A percentile compares a stretch with the other conserved stretches of the same genome.
phyloP scores from a whole-genome alignment of 495 filamentous ascomycete genomes.

The Tetracladium setigerum region DNA sequence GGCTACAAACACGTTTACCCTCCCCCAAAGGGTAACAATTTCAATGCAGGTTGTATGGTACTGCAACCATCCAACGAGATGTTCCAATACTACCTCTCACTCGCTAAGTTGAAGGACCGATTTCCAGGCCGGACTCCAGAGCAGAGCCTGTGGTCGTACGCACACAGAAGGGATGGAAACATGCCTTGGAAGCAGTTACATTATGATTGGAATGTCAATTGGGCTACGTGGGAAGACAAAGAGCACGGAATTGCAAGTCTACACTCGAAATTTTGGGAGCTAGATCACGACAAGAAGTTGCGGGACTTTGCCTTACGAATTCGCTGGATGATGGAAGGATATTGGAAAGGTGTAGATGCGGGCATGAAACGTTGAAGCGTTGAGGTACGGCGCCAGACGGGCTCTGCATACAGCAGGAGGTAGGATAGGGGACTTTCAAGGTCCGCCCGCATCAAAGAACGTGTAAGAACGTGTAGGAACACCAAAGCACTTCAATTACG shows the following conservation, averaged over 20 bases:
- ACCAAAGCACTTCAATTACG: too few species aligned
- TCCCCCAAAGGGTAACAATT: constrained; percentile 17
- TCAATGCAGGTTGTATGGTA: constrained; percentile 36
- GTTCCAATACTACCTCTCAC: constrained; percentile 30
- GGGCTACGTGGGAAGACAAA: constrained; percentile 29
- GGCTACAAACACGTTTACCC: constrained; percentile 24
- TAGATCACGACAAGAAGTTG: not conserved
- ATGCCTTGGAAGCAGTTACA: constrained; percentile 41
- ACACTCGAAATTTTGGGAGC: constrained; percentile 5
- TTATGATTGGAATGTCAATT: constrained; percentile 32
- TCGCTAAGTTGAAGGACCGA: constrained; percentile 20
- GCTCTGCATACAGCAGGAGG: too few species aligned
- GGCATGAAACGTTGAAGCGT: too few species aligned
- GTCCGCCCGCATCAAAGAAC: too few species aligned
- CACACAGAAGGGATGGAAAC: constrained; percentile 30
- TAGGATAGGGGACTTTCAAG: too few species aligned
- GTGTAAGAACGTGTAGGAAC: too few species aligned
- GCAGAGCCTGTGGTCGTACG: constrained; percentile 39
- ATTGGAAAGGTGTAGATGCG: too few species aligned
- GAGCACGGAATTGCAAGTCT: constrained; percentile 18
- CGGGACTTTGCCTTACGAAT: too few species aligned
- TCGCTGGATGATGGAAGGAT: too few species aligned
- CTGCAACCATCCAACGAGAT: constrained; percentile 25
- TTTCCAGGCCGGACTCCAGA: constrained; percentile 30
- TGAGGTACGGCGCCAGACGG: too few species aligned